A percentile compares a stretch with the other conserved stretches of the same genome.
These are phyloP conservation scores for Fusarium mangiferae DNA, from an alignment of 2,329 filamentous ascomycete genomes.

Conservation along the genomic window DNA sequence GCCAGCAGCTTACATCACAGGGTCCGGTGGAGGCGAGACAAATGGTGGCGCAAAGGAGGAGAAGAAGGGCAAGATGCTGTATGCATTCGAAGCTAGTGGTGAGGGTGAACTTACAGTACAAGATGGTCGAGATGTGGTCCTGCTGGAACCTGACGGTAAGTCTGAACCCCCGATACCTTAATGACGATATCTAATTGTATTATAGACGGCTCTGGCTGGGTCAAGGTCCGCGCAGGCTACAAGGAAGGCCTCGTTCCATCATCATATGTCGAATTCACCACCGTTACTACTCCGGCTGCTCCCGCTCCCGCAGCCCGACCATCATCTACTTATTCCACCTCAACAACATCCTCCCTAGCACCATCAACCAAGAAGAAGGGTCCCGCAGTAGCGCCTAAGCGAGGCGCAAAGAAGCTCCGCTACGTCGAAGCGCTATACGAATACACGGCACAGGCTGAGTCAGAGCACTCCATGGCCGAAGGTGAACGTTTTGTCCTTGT, in stretches of 20 bases:
- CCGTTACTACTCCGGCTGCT: conserved; percentile 53
- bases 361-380: conserved; percentile 80
- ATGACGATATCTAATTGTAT: conserved; percentile 16
- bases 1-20: conserved; percentile 80
- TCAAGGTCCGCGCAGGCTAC: conserved; percentile 79
- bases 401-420: conserved; percentile 91
- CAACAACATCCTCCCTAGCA: conserved; percentile 54
- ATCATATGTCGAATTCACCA: conserved; percentile 79
- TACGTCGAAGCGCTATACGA: conserved; percentile 95
- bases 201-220: conserved; percentile 92
- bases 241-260: conserved; percentile 89
- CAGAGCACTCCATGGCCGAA: conserved; percentile 89
- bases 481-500: conserved; percentile 93
- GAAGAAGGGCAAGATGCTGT: conserved; percentile 88
- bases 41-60: conserved; percentile 56
- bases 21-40: conserved; percentile 62
- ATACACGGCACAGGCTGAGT: conserved; percentile 85
- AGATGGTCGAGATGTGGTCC: conserved; percentile 80
- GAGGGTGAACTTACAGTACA: conserved; percentile 83
- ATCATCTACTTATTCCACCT: conserved; percentile 81
- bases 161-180: background rate
- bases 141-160: conserved; percentile 91
- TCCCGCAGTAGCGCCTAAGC: conserved; percentile 87
- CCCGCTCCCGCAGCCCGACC: conserved; percentile 67
- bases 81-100: conserved; percentile 81